phyloP scores from a whole-genome alignment of 176 grass and related monocot genomes.

The Neostapfia colusana region DNA sequence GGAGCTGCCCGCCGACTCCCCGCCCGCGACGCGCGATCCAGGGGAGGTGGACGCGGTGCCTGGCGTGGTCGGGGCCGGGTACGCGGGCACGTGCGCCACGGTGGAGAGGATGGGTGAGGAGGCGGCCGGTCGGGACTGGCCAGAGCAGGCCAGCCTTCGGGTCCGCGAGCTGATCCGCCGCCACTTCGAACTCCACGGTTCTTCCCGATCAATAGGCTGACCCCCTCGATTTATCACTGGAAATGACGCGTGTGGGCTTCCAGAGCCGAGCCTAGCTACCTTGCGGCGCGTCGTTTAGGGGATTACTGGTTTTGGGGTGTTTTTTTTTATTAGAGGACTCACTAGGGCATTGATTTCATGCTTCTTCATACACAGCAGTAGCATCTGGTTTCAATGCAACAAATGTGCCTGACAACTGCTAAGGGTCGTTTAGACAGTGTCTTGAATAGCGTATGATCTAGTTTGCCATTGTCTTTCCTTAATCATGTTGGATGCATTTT shows the following conservation, averaged over 20 bases:
- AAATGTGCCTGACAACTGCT: too few species aligned
- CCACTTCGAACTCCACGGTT: slow-evolving; percentile 85
- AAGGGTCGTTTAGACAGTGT: too few species aligned
- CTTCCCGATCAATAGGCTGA: not conserved
- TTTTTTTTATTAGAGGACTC: not conserved
- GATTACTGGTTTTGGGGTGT: not conserved
- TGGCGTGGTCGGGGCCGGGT: not conserved
- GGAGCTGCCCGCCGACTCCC: not conserved
- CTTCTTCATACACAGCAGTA: not conserved
- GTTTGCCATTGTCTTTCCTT: too few species aligned
- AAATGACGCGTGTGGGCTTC: not conserved
- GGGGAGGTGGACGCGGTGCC: not conserved
- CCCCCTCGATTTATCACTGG: not conserved
- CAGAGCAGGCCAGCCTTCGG: slow-evolving; percentile 61
- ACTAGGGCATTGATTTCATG: not conserved
- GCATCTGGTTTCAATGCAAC: not conserved
- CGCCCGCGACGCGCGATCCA: not conserved
- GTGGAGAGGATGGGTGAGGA: slow-evolving; percentile 89
- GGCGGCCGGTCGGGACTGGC: slow-evolving; percentile 33
- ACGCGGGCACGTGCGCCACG: slow-evolving; percentile 46
- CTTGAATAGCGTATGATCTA: too few species aligned
- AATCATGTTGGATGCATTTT: not conserved
- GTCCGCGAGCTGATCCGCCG: slow-evolving; percentile 63
- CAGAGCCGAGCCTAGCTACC: too few species aligned
- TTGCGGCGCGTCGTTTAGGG: not conserved